Evolutionary conservation across 2,329 filamentous ascomycete species (phyloP).

Genomic region (Gliomastix tumulicola): DNA sequence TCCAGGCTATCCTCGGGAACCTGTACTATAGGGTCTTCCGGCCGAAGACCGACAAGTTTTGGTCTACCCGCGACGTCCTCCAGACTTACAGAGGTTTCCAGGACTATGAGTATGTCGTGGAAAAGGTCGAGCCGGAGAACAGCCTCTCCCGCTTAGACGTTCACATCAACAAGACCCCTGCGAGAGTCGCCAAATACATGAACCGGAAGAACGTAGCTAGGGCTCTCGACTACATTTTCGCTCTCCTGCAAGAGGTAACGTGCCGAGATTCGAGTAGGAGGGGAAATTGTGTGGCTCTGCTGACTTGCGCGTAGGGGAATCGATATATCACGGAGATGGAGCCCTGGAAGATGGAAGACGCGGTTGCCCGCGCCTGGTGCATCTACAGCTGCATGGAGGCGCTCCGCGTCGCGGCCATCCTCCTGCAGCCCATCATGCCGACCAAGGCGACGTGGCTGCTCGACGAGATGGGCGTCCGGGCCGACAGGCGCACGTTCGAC

Average conservation of each 20-base stretch:
- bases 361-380: constrained; percentile 42
- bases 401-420: constrained; percentile 71
- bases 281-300: too few species aligned
- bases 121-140: too few species aligned
- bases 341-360: constrained; percentile 58
- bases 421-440: constrained; percentile 90
- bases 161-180: too few species aligned
- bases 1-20: constrained; percentile 77
- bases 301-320: constrained; percentile 22
- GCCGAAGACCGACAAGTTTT: constrained; percentile 44
- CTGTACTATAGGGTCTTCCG: constrained; percentile 64
- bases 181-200: too few species aligned
- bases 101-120: too few species aligned
- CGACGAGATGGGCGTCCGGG: constrained; percentile 67
- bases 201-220: constrained; percentile 52
- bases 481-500: constrained; percentile 53
- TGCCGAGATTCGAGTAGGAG: too few species aligned
- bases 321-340: constrained; percentile 47
- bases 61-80: constrained; percentile 59
- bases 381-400: constrained; percentile 71
- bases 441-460: constrained; percentile 65
- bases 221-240: constrained; percentile 60
- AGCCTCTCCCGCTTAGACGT: too few species aligned
- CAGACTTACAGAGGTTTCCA: constrained; percentile 13
- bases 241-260: constrained; percentile 55